phyloP scores from a whole-genome alignment of 805 yeast genomes.

The Myxozyma geophila region DNA sequence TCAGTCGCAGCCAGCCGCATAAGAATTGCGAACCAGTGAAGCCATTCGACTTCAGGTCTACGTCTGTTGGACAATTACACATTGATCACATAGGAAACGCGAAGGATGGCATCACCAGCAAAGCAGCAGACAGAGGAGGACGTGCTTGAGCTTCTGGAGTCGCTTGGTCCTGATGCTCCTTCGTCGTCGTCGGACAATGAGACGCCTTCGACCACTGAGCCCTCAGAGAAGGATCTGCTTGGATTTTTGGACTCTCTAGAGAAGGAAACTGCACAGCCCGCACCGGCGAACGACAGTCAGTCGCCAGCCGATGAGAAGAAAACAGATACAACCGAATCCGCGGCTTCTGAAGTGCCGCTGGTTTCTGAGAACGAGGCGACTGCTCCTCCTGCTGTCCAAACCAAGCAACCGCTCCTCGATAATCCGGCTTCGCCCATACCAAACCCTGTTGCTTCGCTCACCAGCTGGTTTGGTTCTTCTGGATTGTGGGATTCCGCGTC shows the following conservation, averaged over 20 bases:
- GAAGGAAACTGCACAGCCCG: conserved; percentile 34
- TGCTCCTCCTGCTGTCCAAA: neutral
- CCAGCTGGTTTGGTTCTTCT: conserved; percentile 40
- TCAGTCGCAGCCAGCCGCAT: no score
- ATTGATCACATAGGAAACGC: neutral
- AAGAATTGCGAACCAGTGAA: no score
- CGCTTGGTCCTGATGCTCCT: conserved; percentile 41
- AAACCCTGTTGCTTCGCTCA: conserved; percentile 22
- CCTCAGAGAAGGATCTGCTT: conserved; percentile 48
- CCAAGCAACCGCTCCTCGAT: neutral
- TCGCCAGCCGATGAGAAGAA: neutral
- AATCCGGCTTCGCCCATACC: neutral
- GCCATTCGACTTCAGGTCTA: no score
- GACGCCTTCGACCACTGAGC: conserved; percentile 17
- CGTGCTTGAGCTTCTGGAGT: conserved; percentile 49
- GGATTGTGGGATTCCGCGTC: conserved; percentile 50
- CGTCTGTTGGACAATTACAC: no score
- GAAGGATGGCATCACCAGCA: conserved; percentile 26
- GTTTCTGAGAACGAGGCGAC: conserved; percentile 1
- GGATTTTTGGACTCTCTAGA: conserved; percentile 51
- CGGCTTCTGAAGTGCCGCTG: neutral
- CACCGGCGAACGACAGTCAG: neutral
- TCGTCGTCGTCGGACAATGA: conserved; percentile 12
- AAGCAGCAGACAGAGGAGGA: conserved; percentile 42
- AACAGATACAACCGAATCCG: neutral